Conservation (phyloP, 495 filamentous ascomycete species). For the Clohesyomyces aquaticus region DNA sequence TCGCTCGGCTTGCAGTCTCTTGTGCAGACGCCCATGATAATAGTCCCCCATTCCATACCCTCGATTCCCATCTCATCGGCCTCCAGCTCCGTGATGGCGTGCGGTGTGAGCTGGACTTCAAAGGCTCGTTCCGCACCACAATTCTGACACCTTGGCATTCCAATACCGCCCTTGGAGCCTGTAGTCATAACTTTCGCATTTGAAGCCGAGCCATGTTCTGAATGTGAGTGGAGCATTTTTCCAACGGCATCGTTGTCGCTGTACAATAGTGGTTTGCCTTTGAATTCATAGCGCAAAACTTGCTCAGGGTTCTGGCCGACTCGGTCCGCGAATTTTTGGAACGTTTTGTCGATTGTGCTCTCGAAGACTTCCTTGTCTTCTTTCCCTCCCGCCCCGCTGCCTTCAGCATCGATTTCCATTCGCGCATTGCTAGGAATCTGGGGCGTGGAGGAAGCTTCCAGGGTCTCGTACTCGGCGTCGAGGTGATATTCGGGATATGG, state of each 20-base stretch:
- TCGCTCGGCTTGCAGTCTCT: constrained; percentile 66
- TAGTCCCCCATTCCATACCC: constrained; percentile 98
- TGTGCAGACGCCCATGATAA: constrained; percentile 86
- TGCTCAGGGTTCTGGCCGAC: constrained; percentile 93
- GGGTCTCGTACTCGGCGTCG: constrained; percentile 89
- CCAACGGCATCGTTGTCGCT: constrained; percentile 74
- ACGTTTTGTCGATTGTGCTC: constrained; percentile 79
- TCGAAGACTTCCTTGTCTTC: constrained; percentile 85
- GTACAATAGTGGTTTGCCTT: constrained; percentile 80
- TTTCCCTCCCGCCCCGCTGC: constrained; percentile 55
- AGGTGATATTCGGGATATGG: constrained; percentile 79
- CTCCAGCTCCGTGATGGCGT: constrained; percentile 88
- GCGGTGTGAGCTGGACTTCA: constrained; percentile 86
- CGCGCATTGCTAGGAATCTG: constrained; percentile 50
- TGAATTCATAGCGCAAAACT: constrained; percentile 88
- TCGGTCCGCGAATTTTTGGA: constrained; percentile 88
- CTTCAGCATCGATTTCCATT: constrained; percentile 59
- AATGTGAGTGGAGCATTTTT: constrained; percentile 54
- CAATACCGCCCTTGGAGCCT: constrained; percentile 36
- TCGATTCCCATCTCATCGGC: constrained; percentile 75
- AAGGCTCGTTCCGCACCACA: constrained; percentile 81
- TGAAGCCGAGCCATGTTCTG: constrained; percentile 37
- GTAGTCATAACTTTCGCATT: constrained; percentile 45
- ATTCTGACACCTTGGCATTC: constrained; percentile 74
- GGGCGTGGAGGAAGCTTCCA: constrained; percentile 58